Base-by-base conservation (phyloP, 306 rosid genomes). In the Ormosia emarginata region DNA sequence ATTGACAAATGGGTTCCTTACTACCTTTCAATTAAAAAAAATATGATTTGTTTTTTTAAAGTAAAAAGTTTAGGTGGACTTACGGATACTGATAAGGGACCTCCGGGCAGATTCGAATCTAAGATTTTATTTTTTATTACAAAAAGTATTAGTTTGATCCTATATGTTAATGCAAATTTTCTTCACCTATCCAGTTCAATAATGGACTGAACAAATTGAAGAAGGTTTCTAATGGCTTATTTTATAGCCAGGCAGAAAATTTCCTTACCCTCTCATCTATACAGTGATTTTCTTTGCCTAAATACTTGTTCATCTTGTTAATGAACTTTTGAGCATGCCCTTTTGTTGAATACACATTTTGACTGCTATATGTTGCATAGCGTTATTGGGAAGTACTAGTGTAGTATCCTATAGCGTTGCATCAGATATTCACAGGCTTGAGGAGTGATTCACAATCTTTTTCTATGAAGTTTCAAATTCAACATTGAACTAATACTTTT, bases 281-380 rank as follows among this genome's bases (percentile, higher is more conserved):
- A 0, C 18, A 0, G 14, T 47, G 18, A 46, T 32, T 47, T 49
- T 32, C 32, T 81, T 29, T 9, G 37, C 47, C 32, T 61, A 6
- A 39, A 30, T 53, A 52, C 47, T 11, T 47, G 36, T 62, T 59
- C 78, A 61, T 36, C 46, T 43, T 65, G 5, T 73, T 41, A 32
- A 30, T 52, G 50, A 39, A 37, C 66, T 81, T 74, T 64, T 37
- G 12, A 52, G 53, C 33, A 5, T 56, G 53, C 5, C 34, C 8
- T 62, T 33, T 67, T 58, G 72, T 58, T 67, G 10, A 82, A 67
- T 59, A 30, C 76, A 52, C 55, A 46, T 69, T 77, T 67, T 77
- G 50, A 15, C 46, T 74, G 76, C 53, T 44, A 59, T 30, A 64
- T 71, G n/a, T 40, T 40, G 67, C 49, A 12, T 2, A 24, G 43